Evolutionary conservation across 805 yeast genomes (phyloP).

Genomic region (Cyberlindnera samutprakarnensis): DNA sequence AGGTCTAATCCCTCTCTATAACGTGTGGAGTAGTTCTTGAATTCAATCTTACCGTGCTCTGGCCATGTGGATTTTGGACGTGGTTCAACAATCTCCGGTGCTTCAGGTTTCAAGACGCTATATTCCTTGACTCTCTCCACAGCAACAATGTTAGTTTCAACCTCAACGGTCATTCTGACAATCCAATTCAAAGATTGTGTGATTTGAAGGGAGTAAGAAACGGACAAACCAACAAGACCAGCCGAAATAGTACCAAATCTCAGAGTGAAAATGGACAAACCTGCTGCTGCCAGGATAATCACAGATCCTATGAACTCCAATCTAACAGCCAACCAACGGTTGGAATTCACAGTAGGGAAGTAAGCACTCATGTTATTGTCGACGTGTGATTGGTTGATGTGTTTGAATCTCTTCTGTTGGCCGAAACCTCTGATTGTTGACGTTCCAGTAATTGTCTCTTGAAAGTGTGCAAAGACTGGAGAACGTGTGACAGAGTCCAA

Average conservation of each 20-base stretch:
- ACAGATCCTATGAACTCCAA: slow-evolving; percentile 86
- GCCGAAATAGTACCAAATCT: slow-evolving; percentile 71
- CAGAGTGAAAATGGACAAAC: slow-evolving; percentile 53
- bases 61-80: slow-evolving; percentile 80
- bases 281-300: slow-evolving; percentile 81
- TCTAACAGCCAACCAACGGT: slow-evolving; percentile 96
- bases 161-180: slow-evolving; percentile 98
- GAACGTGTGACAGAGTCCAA: slow-evolving; percentile 74
- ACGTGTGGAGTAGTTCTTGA: slow-evolving; percentile 71
- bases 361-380: slow-evolving; percentile 88
- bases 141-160: slow-evolving; percentile 93
- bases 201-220: slow-evolving; percentile 86
- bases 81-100: slow-evolving; percentile 58
- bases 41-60: slow-evolving; percentile 52
- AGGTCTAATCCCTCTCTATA: slow-evolving; percentile 78
- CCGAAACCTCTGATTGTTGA: slow-evolving; percentile 69
- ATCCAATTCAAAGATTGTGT: slow-evolving; percentile 96
- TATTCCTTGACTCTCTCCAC: slow-evolving; percentile 94
- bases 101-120: slow-evolving; percentile 74
- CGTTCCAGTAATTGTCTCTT: slow-evolving; percentile 72
- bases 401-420: slow-evolving; percentile 55
- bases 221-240: slow-evolving; percentile 90
- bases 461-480: slow-evolving; percentile 79
- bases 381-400: slow-evolving; percentile 59
- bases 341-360: slow-evolving; percentile 87